Evolutionary conservation across 441 rosid species (phyloP).

Genomic region (Manihot esculenta): DNA sequence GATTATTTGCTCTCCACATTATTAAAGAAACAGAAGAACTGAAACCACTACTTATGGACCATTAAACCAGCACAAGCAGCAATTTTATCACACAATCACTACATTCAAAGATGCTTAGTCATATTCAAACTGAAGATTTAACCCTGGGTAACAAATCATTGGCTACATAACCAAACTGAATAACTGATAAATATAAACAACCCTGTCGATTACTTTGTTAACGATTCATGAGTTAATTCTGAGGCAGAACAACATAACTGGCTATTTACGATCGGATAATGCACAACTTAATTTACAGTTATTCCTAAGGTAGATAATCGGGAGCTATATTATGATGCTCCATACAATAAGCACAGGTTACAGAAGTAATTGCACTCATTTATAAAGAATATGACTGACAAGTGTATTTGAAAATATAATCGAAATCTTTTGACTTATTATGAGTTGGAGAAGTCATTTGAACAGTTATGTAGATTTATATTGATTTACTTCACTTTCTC

Average conservation of each 20-base stretch:
- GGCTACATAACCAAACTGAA: too few species aligned
- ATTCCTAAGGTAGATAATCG: background rate
- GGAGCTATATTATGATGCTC: background rate
- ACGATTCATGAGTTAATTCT: too few species aligned
- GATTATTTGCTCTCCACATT: background rate
- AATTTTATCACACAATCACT: background rate
- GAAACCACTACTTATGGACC: background rate
- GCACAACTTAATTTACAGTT: background rate
- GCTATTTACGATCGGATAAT: background rate
- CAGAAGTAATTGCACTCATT: background rate
- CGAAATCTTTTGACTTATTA: slow-evolving; percentile 18
- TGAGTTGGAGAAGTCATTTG: slow-evolving; percentile 10
- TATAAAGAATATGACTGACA: background rate
- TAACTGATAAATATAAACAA: background rate
- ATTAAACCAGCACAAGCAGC: background rate
- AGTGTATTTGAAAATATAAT: slow-evolving; percentile 3
- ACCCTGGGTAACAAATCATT: background rate
- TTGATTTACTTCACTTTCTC: slow-evolving; percentile 24
- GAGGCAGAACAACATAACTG: too few species aligned
- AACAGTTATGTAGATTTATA: slow-evolving; percentile 23
- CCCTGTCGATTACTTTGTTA: background rate
- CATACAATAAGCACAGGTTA: background rate
- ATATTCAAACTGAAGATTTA: background rate
- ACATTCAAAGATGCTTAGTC: background rate
- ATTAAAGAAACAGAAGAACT: background rate